Percentiles rank a stretch among this genome's conserved stretches.
phyloP scores from a whole-genome alignment of 2,329 filamentous ascomycete genomes.

The Exophiala mesophila region DNA sequence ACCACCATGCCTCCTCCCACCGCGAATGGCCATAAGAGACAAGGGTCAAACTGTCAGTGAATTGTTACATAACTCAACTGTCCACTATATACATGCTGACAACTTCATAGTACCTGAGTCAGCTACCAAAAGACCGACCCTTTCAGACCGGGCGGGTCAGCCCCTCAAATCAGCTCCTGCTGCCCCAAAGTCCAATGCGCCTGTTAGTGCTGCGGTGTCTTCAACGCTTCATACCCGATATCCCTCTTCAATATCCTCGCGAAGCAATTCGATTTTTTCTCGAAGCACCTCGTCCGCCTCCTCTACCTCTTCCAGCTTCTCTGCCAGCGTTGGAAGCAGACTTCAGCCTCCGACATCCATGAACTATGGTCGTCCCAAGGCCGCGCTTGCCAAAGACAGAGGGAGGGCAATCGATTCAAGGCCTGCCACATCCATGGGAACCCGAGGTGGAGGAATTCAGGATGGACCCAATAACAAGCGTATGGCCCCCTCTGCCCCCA shows the following conservation, averaged over 20 bases:
- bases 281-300: slow-evolving; percentile 42
- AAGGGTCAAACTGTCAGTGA: slow-evolving; percentile 44
- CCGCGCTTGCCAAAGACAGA: slow-evolving; percentile 48
- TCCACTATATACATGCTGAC: too few species aligned
- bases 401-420: slow-evolving; percentile 41
- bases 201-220: slow-evolving; percentile 40
- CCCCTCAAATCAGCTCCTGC: slow-evolving; percentile 40
- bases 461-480: slow-evolving; percentile 48
- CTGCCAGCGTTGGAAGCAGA: slow-evolving; percentile 54
- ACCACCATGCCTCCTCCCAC: slow-evolving; percentile 41
- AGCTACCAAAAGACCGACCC: slow-evolving; percentile 57
- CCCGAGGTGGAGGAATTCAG: slow-evolving; percentile 30
- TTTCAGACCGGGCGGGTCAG: slow-evolving; percentile 53
- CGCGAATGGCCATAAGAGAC: slow-evolving; percentile 45
- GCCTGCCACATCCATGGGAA: slow-evolving; percentile 40
- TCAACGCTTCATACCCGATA: slow-evolving; percentile 41
- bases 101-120: slow-evolving; percentile 48
- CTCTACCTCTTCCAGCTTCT: slow-evolving; percentile 46
- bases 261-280: slow-evolving; percentile 37
- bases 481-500: slow-evolving; percentile 39
- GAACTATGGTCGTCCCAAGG: slow-evolving; percentile 42
- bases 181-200: slow-evolving; percentile 40
- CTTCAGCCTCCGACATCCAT: slow-evolving; percentile 43
- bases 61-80: too few species aligned
- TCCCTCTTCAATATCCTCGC: slow-evolving; percentile 35